Base-by-base conservation (phyloP, 164 flowering plant genomes). In the Tinospora cordifolia region DNA sequence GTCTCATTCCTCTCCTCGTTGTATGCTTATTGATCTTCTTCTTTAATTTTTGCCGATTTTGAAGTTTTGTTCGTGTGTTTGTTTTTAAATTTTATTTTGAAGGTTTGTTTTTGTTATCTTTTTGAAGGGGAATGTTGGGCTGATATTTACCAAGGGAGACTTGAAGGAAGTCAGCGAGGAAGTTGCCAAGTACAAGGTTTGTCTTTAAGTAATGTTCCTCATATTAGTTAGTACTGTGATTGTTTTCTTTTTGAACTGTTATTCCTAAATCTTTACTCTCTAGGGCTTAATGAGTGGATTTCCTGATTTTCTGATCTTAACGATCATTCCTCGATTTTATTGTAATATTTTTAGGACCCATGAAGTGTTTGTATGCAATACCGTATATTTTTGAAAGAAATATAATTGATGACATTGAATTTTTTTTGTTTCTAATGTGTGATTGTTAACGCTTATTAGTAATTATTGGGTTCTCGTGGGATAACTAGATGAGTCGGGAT, bases 71-170 rank as follows among this genome's bases (percentile, higher is more conserved):
- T 54, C 8, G 4, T 30, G 36, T 30, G 36, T 30, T 30, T 30
- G 36, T 30, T 2, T 30, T 30, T 30, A 1, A 4, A 30, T 30
- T 30, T 30, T 2, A 30, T 4, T 30, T 2, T 30, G 36, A 30
- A 30, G 41, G 41, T 0, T 64, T 39, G 15, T 30, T 64, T 36
- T 15, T 64, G 41, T 30, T 64, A 22, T n/a, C 9, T 10, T 6
- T 62, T 62, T 62, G 15, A 44, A 81, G 84, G 84, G 84, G 0
- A 81, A 81, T 66, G 84, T 81, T 60, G 84, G 84, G 8, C 51
- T 81, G 75, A 81, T 81, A 30, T 81, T 81, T 59, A 81, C 84
- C 11, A 81, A 79, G 75, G 84, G 81, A 14, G 84, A 81, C 34
- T 51, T 81, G 77, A 81, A 81, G 76, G 84, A 81, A 69, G 76